A percentile compares a stretch with the other conserved stretches of the same genome.
Evolutionary conservation across 73 alveolate species (phyloP).

Genomic region (Tetrahymena elliotti): DNA sequence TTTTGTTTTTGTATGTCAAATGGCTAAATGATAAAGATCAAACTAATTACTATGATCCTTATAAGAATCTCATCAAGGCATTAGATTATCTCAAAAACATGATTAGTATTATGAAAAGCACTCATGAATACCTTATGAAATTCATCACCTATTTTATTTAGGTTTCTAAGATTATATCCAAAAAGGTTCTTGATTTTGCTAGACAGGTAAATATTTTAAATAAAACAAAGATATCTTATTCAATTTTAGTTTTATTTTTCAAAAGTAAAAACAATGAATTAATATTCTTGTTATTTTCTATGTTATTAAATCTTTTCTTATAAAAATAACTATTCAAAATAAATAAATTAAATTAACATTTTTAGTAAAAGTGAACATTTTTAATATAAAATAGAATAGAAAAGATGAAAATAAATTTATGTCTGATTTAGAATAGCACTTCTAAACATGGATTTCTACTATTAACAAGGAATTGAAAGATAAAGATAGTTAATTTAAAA

Average conservation of each 20-base stretch:
- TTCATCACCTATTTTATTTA: background rate
- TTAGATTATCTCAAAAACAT: background rate
- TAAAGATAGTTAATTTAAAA: background rate
- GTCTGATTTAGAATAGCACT: background rate
- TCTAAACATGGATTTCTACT: background rate
- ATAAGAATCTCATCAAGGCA: background rate
- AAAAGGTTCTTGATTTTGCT: background rate
- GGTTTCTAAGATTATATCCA: background rate
- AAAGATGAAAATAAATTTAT: background rate
- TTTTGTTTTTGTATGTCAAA: background rate
- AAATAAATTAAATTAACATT: no score
- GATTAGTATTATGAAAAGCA: background rate
- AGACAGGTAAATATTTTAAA: background rate
- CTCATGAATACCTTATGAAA: background rate
- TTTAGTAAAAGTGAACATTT: no score
- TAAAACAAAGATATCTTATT: background rate
- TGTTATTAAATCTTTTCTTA: no score
- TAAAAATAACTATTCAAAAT: no score
- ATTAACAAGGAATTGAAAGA: background rate
- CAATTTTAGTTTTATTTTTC: no score
- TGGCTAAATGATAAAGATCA: background rate
- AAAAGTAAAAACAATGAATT: no score
- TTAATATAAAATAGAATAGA: background rate
- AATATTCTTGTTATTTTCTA: no score
- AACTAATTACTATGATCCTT: background rate